A percentile compares a stretch with the other conserved stretches of the same genome.
These are phyloP conservation scores for Schizopora paradoxa DNA, from an alignment of 1,284 basidiomycete genomes.

Conservation along the genomic window DNA sequence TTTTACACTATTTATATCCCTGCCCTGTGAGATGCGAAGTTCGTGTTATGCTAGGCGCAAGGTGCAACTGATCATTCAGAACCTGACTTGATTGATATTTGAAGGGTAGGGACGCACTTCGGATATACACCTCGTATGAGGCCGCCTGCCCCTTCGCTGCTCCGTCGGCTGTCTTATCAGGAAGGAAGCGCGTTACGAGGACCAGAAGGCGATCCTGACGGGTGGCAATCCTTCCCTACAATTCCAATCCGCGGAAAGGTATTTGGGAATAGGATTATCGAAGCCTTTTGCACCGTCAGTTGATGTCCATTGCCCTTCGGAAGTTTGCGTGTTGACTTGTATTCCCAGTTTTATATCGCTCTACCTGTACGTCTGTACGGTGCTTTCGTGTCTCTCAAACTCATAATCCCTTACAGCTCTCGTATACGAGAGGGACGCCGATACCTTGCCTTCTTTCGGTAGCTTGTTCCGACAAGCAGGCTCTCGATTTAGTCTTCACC, in stretches of 20 bases:
- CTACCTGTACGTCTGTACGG: constrained; percentile 9
- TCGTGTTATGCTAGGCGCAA: too few relatives aligned
- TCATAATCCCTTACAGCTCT: constrained; percentile 30
- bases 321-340: constrained; percentile 32
- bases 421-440: constrained; percentile 43
- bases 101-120: constrained; percentile 45
- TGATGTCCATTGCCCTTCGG: constrained; percentile 12
- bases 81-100: too few relatives aligned
- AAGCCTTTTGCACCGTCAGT: constrained; percentile 40
- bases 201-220: constrained; percentile 40
- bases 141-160: constrained; percentile 38
- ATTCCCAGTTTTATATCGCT: constrained; percentile 14
- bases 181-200: constrained; percentile 37
- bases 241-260: constrained; percentile 37
- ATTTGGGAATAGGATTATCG: constrained; percentile 35
- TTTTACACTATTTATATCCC: not conserved
- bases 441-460: constrained; percentile 41
- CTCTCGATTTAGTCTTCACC: constrained; percentile 39
- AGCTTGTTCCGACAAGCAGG: constrained; percentile 33
- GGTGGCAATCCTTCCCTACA: constrained; percentile 39
- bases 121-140: constrained; percentile 43
- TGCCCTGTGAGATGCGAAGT: not conserved
- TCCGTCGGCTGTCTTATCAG: constrained; percentile 45
- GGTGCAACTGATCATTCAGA: too few relatives aligned
- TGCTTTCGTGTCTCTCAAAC: not conserved